Evolutionary conservation across 2,329 filamentous ascomycete genomes (phyloP).

Genomic region (Tetracladium maxilliforme): DNA sequence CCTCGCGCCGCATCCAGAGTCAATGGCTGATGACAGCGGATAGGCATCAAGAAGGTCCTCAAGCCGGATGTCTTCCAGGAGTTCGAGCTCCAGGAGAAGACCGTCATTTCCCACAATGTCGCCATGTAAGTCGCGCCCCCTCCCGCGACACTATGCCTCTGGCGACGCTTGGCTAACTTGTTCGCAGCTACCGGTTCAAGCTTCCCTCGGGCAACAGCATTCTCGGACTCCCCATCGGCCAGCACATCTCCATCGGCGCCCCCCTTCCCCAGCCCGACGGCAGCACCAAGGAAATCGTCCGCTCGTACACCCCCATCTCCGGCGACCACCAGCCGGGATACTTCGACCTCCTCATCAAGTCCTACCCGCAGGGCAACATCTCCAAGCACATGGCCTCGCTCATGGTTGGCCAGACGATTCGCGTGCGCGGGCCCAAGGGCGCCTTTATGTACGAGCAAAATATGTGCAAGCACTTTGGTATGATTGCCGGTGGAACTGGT

Average conservation of each 20-base stretch:
- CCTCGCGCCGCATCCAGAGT: background rate
- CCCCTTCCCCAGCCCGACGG: constrained; percentile 53
- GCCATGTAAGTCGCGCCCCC: constrained; percentile 53
- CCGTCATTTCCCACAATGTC: constrained; percentile 90
- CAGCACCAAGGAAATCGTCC: constrained; percentile 67
- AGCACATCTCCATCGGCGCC: constrained; percentile 94
- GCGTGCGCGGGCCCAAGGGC: constrained; percentile 87
- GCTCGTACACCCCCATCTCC: constrained; percentile 85
- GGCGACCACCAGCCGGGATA: constrained; percentile 80
- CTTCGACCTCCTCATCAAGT: constrained; percentile 96
- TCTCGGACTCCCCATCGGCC: constrained; percentile 91
- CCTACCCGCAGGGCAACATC: constrained; percentile 95
- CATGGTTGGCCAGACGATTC: constrained; percentile 73
- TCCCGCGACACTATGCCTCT: constrained; percentile 2
- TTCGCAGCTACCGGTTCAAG: constrained; percentile 76
- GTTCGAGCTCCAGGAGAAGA: constrained; percentile 90
- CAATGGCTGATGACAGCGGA: constrained; percentile 4
- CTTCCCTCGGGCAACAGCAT: constrained; percentile 67
- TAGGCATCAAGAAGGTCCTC: constrained; percentile 68
- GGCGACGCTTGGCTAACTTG: constrained; percentile 5
- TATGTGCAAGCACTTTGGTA: constrained; percentile 91
- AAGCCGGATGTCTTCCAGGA: constrained; percentile 82
- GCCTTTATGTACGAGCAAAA: constrained; percentile 96
- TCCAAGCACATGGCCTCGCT: constrained; percentile 81
- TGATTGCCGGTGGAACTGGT: constrained; percentile 94